Evolutionary conservation across 2,329 filamentous ascomycete genomes (phyloP).

Genomic region (Calonectria ilicicola): DNA sequence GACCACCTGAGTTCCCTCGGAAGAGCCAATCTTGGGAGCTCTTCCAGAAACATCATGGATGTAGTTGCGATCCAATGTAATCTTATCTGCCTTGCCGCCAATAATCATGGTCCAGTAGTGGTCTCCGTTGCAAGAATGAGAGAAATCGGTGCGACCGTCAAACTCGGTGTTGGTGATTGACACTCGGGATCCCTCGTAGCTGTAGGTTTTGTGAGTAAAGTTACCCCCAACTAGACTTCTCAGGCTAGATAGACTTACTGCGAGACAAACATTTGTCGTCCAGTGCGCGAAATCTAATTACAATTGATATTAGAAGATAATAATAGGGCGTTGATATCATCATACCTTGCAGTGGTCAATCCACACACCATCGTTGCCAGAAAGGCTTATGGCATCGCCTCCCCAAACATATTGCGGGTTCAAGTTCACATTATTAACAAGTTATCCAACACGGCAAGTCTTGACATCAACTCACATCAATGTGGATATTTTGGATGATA

Average conservation of each 20-base stretch:
- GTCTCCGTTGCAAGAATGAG: slow-evolving; percentile 66
- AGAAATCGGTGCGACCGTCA: slow-evolving; percentile 64
- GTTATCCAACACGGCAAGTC: no score
- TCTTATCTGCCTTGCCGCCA: slow-evolving; percentile 50
- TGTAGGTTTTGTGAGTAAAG: background rate
- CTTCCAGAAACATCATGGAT: slow-evolving; percentile 68
- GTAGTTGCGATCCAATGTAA: slow-evolving; percentile 69
- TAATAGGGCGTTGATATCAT: slow-evolving; percentile 23
- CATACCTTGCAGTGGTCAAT: slow-evolving; percentile 54
- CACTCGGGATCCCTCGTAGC: slow-evolving; percentile 35
- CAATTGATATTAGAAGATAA: background rate
- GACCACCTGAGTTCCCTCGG: slow-evolving; percentile 56
- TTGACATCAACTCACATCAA: background rate
- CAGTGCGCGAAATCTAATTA: slow-evolving; percentile 35
- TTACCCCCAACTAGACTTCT: background rate
- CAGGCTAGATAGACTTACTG: background rate
- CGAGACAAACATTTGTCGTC: slow-evolving; percentile 35
- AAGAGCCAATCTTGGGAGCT: slow-evolving; percentile 65
- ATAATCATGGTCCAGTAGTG: slow-evolving; percentile 71
- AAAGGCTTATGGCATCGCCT: slow-evolving; percentile 50
- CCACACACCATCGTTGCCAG: slow-evolving; percentile 49
- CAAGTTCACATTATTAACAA: slow-evolving; percentile 19
- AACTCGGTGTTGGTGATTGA: slow-evolving; percentile 70
- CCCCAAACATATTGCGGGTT: slow-evolving; percentile 54
- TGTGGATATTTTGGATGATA: slow-evolving; percentile 60